These are phyloP conservation scores for Chlamydomonas sp. DNA, from an alignment of 139 green algal species.

Conservation along the genomic window DNA sequence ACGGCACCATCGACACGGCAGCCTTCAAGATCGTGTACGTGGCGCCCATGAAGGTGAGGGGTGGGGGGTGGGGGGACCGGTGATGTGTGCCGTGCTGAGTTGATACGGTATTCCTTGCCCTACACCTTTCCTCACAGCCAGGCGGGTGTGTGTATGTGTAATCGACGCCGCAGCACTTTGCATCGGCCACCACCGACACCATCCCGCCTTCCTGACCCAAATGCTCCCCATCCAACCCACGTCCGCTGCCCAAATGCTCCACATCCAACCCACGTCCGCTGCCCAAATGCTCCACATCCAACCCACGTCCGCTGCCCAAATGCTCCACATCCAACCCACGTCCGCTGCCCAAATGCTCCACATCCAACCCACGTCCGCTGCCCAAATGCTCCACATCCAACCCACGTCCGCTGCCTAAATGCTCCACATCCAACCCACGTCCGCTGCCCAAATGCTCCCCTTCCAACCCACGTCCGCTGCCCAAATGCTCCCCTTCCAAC, in stretches of 20 bases:
- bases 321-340: neutral
- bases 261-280: too few relatives aligned
- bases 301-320: too few relatives aligned
- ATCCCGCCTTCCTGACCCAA: neutral
- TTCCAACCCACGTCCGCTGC: too few relatives aligned
- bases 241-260: neutral
- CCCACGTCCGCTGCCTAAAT: too few relatives aligned
- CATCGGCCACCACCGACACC: neutral
- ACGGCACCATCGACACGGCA: constrained; percentile 87
- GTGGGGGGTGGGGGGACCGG: neutral
- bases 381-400: neutral
- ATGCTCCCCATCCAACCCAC: neutral
- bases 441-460: neutral
- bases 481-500: neutral
- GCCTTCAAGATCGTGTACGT: constrained; percentile 99
- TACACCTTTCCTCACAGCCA: too few relatives aligned
- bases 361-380: too few relatives aligned
- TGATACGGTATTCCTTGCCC: too few relatives aligned
- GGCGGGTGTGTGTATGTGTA: too few relatives aligned
- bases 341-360: neutral
- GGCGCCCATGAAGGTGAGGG: constrained; percentile 93
- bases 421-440: neutral
- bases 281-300: neutral
- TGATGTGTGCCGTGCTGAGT: too few relatives aligned
- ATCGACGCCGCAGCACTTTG: too few relatives aligned